These are phyloP conservation scores for Ceratocystiopsis brevicomis DNA, from an alignment of 2,329 filamentous ascomycete species.

Conservation along the genomic window DNA sequence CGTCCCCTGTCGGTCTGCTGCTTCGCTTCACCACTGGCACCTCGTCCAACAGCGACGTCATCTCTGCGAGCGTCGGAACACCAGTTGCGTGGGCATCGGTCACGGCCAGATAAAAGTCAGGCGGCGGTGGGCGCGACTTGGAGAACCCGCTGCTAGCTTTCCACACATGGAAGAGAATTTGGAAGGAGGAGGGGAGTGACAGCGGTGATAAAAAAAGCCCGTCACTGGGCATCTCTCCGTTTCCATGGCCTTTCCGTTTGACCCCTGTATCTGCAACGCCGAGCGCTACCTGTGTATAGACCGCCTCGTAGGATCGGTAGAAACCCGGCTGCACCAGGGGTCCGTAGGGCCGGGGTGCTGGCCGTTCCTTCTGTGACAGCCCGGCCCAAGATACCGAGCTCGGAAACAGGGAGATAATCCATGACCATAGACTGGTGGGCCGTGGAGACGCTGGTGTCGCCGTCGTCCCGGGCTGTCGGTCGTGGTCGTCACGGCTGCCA, in stretches of 20 bases:
- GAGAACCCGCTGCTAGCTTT: constrained; percentile 39
- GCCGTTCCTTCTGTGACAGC: too few species aligned
- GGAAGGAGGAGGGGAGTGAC: constrained; percentile 40
- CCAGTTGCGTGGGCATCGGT: constrained; percentile 53
- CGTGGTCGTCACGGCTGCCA: too few species aligned
- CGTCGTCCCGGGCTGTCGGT: not conserved
- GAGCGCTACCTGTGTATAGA: constrained; percentile 49
- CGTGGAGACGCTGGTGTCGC: not conserved
- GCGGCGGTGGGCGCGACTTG: constrained; percentile 58
- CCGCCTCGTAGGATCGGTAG: constrained; percentile 45
- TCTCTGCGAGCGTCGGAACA: constrained; percentile 55
- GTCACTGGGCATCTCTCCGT: not conserved
- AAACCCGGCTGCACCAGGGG: constrained; percentile 44
- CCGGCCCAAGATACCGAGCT: not conserved
- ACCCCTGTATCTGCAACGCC: too few species aligned
- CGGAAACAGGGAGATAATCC: not conserved
- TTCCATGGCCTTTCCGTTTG: too few species aligned
- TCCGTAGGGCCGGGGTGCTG: constrained; percentile 21
- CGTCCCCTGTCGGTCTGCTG: too few species aligned
- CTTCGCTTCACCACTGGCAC: too few species aligned
- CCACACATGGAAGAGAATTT: constrained; percentile 26
- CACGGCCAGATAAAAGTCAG: constrained; percentile 74
- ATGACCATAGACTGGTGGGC: not conserved
- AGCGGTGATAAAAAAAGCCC: constrained; percentile 4
- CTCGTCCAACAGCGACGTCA: constrained; percentile 17